phyloP scores from a whole-genome alignment of 257 asterid species.

The Lavandula angustifolia region DNA sequence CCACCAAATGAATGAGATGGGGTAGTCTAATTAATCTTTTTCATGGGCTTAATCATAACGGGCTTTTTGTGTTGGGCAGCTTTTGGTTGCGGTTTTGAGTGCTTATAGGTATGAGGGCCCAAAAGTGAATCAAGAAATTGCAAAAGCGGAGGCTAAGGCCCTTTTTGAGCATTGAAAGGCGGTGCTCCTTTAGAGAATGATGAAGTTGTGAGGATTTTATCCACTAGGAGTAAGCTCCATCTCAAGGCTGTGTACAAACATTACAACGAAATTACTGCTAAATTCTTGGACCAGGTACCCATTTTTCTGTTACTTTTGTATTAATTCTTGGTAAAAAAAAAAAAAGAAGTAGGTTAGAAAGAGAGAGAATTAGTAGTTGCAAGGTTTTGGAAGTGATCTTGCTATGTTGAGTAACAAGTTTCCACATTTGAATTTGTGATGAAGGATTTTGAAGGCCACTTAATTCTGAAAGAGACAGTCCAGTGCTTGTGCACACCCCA shows the following conservation, averaged over 20 bases:
- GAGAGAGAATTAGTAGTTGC: too few relatives aligned
- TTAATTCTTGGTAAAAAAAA: too few relatives aligned
- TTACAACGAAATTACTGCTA: constrained; percentile 67
- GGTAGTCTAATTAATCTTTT: too few relatives aligned
- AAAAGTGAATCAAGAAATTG: constrained; percentile 50
- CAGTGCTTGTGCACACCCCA: constrained; percentile 70
- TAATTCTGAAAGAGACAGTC: constrained; percentile 42
- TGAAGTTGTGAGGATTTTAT: constrained; percentile 57
- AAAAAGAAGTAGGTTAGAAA: too few relatives aligned
- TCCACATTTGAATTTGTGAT: background rate
- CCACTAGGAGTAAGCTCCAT: constrained; percentile 80
- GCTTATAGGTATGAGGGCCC: constrained; percentile 86
- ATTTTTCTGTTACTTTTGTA: background rate
- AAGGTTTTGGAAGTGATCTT: too few relatives aligned
- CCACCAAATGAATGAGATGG: too few relatives aligned
- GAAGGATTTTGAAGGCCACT: constrained; percentile 56
- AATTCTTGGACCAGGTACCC: constrained; percentile 64
- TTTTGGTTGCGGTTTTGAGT: constrained; percentile 70
- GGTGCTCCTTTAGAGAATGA: constrained; percentile 45
- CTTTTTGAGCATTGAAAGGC: constrained; percentile 42
- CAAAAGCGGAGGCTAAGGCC: constrained; percentile 69
- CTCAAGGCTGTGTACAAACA: constrained; percentile 51
- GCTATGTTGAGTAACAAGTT: too few relatives aligned
- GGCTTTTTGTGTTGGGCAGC: constrained; percentile 42
- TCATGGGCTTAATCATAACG: background rate